Evolutionary conservation across 257 asterid genomes (phyloP).

Genomic region (Nicotiana benthamiana): DNA sequence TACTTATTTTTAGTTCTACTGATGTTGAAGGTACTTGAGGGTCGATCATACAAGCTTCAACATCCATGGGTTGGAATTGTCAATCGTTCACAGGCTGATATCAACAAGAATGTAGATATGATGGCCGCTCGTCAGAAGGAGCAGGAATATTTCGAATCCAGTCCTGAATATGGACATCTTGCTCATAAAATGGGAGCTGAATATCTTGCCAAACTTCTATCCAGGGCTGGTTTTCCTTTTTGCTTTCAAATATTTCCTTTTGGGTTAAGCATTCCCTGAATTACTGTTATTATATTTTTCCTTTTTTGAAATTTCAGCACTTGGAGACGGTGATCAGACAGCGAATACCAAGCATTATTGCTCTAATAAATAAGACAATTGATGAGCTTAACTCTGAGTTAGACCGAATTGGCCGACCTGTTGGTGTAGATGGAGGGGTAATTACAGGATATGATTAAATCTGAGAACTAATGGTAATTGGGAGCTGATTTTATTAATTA

Average conservation of each 20-base stretch:
- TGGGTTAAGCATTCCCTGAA: background rate
- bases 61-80: conserved; percentile 99
- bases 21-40: conserved; percentile 77
- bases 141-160: conserved; percentile 75
- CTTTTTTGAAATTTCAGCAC: conserved; percentile 40
- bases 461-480: background rate
- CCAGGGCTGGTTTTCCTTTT: conserved; percentile 37
- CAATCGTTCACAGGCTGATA: conserved; percentile 97
- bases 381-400: conserved; percentile 95
- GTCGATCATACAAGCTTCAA: conserved; percentile 80
- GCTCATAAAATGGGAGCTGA: conserved; percentile 95
- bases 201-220: conserved; percentile 84
- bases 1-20: conserved; percentile 13
- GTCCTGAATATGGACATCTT: conserved; percentile 93
- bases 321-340: conserved; percentile 91
- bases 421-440: conserved; percentile 97
- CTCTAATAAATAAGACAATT: conserved; percentile 77
- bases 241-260: conserved; percentile 13
- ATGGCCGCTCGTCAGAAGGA: conserved; percentile 74
- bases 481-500: background rate
- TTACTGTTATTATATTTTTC: background rate
- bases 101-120: conserved; percentile 90
- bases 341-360: conserved; percentile 88
- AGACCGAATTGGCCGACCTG: conserved; percentile 91
- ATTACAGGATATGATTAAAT: conserved; percentile 7